These are phyloP conservation scores for Curvularia sp. DNA, from an alignment of 2,329 filamentous ascomycete species.

Conservation along the genomic window DNA sequence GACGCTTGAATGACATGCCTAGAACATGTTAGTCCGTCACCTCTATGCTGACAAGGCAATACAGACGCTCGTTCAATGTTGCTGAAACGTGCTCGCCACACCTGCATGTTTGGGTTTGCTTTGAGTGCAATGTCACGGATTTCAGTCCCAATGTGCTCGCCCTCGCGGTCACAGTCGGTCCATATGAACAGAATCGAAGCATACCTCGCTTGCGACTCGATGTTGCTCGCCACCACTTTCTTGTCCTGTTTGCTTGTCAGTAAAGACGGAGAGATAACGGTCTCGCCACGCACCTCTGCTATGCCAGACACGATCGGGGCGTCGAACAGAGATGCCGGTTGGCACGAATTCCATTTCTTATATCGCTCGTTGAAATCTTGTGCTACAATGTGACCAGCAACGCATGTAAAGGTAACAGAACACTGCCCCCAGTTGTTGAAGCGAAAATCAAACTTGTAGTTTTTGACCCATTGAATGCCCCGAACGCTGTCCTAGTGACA, in stretches of 20 bases:
- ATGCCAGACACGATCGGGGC: constrained; percentile 76
- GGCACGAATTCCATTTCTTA: constrained; percentile 81
- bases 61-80: constrained; percentile 89
- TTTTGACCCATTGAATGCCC: constrained; percentile 82
- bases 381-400: constrained; percentile 85
- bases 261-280: not conserved
- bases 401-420: constrained; percentile 90
- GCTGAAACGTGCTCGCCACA: constrained; percentile 90
- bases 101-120: constrained; percentile 74
- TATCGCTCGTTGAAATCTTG: constrained; percentile 77
- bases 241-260: constrained; percentile 66
- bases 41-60: not conserved
- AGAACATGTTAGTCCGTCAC: constrained; percentile 6
- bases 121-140: constrained; percentile 81
- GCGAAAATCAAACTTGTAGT: constrained; percentile 89
- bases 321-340: constrained; percentile 79
- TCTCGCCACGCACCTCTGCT: constrained; percentile 61
- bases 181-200: constrained; percentile 87
- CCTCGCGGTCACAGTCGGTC: constrained; percentile 98
- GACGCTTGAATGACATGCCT: constrained; percentile 90
- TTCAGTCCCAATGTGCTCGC: constrained; percentile 93
- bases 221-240: constrained; percentile 81
- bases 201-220: constrained; percentile 76
- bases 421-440: constrained; percentile 86
- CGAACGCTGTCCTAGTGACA: constrained; percentile 67